phyloP scores from a whole-genome alignment of 306 rosid species.

The Inga leiocalycina region DNA sequence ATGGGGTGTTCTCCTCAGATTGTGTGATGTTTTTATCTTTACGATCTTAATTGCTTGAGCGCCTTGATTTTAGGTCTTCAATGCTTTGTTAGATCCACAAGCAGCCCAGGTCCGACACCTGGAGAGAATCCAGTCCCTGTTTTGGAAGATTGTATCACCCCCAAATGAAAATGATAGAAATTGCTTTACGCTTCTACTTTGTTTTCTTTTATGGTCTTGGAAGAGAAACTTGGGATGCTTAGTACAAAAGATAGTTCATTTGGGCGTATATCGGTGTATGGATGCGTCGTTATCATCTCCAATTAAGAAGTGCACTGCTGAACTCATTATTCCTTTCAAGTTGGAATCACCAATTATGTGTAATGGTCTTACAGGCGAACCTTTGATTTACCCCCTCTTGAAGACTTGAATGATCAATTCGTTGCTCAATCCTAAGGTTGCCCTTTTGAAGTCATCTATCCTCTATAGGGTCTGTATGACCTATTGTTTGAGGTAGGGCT shows the following conservation, averaged over 20 bases:
- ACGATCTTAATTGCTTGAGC: background rate
- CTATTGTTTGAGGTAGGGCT: constrained; percentile 13
- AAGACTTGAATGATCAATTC: constrained; percentile 16
- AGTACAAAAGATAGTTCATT: background rate
- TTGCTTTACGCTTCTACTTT: background rate
- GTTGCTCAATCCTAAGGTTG: constrained; percentile 17
- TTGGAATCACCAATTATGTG: background rate
- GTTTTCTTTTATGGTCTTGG: constrained; percentile 22
- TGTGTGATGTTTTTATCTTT: background rate
- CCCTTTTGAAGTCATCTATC: background rate
- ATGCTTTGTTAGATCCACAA: background rate
- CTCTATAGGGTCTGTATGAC: constrained; percentile 18
- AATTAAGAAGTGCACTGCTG: background rate
- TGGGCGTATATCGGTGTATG: background rate
- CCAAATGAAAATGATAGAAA: background rate
- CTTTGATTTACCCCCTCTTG: background rate
- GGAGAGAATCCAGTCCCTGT: background rate
- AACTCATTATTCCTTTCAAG: background rate
- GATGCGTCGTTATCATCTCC: background rate
- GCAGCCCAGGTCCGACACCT: background rate
- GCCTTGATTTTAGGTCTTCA: background rate
- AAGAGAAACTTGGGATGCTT: constrained; percentile 2
- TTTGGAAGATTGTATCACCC: background rate
- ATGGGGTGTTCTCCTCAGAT: background rate
- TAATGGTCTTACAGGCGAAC: background rate